These are phyloP conservation scores for Tausonia pullulans DNA, from an alignment of 1,284 basidiomycete species.

Conservation along the genomic window DNA sequence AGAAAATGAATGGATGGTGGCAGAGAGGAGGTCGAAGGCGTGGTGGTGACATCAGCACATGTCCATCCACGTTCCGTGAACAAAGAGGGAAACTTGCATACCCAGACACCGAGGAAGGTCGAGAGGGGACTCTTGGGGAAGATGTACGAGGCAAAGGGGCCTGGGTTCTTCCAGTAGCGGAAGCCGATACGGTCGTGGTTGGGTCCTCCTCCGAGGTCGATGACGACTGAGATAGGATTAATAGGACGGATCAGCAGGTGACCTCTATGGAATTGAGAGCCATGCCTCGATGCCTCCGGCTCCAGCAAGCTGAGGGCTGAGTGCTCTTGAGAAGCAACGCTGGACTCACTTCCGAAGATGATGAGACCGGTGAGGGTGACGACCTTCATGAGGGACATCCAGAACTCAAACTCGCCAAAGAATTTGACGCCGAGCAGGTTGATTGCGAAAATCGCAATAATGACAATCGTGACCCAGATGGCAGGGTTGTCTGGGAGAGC, in stretches of 20 bases:
- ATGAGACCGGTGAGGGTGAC: constrained; percentile 49
- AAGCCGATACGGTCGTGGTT: constrained; percentile 49
- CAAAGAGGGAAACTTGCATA: too few relatives aligned
- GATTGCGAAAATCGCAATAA: constrained; percentile 27
- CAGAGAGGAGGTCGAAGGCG: too few relatives aligned
- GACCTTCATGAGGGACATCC: constrained; percentile 43
- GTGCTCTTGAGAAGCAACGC: constrained; percentile 18
- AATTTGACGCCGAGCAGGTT: constrained; percentile 40
- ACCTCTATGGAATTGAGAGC: constrained; percentile 19
- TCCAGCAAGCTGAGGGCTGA: too few relatives aligned
- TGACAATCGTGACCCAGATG: constrained; percentile 34
- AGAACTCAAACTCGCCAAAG: constrained; percentile 50
- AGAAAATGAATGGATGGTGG: too few relatives aligned
- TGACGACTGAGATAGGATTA: constrained; percentile 27
- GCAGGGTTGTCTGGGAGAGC: constrained; percentile 23
- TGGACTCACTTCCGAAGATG: constrained; percentile 38
- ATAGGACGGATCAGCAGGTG: background rate
- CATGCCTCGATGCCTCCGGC: too few relatives aligned
- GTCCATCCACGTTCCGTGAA: too few relatives aligned
- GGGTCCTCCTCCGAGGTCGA: constrained; percentile 57
- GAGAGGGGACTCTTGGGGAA: constrained; percentile 18
- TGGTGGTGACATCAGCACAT: too few relatives aligned
- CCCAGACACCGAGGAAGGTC: constrained; percentile 15
- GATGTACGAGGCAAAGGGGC: constrained; percentile 18
- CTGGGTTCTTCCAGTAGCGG: constrained; percentile 42